Percentiles rank a stretch among this genome's conserved stretches.
Evolutionary conservation across 768 basidiomycete genomes (phyloP).

Genomic region (Boletus speciosus): DNA sequence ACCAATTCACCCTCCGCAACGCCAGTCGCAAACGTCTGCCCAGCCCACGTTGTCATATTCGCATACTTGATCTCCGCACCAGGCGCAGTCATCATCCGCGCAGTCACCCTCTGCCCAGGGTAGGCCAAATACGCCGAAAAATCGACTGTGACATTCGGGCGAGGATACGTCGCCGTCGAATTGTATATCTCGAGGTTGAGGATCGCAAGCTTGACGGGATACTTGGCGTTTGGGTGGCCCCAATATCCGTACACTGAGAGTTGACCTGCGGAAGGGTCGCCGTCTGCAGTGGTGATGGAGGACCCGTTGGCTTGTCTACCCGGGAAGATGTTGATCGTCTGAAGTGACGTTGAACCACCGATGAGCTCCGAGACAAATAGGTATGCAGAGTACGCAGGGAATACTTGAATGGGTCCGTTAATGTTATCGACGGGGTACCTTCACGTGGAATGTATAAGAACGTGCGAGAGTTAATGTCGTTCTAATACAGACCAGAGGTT

Average conservation of each 20-base stretch:
- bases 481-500: slow-evolving; percentile 40
- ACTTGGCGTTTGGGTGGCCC: slow-evolving; percentile 32
- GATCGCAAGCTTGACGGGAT: slow-evolving; percentile 45
- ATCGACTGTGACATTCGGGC: slow-evolving; percentile 44
- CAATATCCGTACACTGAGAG: slow-evolving; percentile 52
- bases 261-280: slow-evolving; percentile 46
- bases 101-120: slow-evolving; percentile 28
- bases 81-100: slow-evolving; percentile 44
- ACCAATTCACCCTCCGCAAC: slow-evolving; percentile 35
- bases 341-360: slow-evolving; percentile 41
- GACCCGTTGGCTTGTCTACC: slow-evolving; percentile 52
- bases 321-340: slow-evolving; percentile 48
- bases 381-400: slow-evolving; percentile 53
- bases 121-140: slow-evolving; percentile 39
- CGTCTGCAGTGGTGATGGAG: slow-evolving; percentile 47
- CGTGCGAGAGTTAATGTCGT: neutral
- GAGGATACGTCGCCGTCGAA: slow-evolving; percentile 38
- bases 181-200: slow-evolving; percentile 53
- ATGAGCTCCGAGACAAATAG: slow-evolving; percentile 49
- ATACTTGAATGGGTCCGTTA: slow-evolving; percentile 48
- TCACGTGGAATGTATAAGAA: neutral
- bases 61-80: slow-evolving; percentile 46
- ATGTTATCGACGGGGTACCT: slow-evolving; percentile 49
- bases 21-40: slow-evolving; percentile 43
- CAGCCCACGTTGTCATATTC: slow-evolving; percentile 48